phyloP scores from a whole-genome alignment of 441 rosid genomes.

The Gossypium schwendimanii region DNA sequence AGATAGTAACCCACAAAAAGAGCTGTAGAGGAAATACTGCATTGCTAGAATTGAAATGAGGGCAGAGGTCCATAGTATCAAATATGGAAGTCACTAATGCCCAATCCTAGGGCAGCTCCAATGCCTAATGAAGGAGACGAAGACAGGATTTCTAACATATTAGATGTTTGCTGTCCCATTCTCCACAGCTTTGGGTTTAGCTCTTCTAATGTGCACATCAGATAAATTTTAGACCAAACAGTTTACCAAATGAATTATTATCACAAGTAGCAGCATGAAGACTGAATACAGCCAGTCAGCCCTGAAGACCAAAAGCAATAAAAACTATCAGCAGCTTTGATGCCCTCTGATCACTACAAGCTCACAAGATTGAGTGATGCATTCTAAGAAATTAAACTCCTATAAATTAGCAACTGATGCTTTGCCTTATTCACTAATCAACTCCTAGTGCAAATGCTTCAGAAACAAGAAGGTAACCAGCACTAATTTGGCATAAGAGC shows the following conservation, averaged over 20 bases:
- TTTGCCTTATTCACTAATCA: background rate
- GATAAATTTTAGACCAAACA: background rate
- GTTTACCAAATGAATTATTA: background rate
- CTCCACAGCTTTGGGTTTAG: background rate
- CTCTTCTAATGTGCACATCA: background rate
- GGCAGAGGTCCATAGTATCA: background rate
- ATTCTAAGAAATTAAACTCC: slow-evolving; percentile 5
- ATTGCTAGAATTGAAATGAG: background rate
- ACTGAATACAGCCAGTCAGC: background rate
- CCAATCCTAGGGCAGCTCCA: background rate
- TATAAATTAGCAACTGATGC: background rate
- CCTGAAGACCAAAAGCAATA: background rate
- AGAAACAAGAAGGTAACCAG: background rate
- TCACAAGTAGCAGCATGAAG: background rate
- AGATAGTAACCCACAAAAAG: background rate
- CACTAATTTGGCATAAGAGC: background rate
- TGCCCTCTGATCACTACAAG: background rate
- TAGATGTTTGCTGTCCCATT: background rate
- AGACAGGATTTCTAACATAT: background rate
- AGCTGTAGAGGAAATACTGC: background rate
- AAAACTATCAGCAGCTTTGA: background rate
- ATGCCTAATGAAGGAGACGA: background rate
- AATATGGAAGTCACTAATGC: background rate
- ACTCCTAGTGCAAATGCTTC: background rate
- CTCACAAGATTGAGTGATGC: background rate